These are phyloP conservation scores for Blumeria hordei DNA, from an alignment of 2,329 filamentous ascomycete genomes.

Conservation along the genomic window DNA sequence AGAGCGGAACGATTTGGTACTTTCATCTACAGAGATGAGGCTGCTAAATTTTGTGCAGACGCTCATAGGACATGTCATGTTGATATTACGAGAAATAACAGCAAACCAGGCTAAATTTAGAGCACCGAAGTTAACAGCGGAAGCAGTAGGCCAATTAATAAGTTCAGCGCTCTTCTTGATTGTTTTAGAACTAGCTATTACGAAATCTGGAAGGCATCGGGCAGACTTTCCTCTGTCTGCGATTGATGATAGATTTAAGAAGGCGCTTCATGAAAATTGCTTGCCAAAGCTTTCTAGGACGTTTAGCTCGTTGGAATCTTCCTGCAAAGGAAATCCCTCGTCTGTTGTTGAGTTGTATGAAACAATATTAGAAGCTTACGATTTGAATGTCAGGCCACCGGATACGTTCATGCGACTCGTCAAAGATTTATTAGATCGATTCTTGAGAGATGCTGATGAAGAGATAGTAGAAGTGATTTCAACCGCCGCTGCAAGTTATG, in stretches of 20 bases:
- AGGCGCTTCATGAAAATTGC: neutral
- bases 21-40: neutral
- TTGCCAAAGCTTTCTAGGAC: neutral
- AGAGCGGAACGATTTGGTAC: neutral
- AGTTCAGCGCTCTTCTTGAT: slow-evolving; percentile 24
- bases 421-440: slow-evolving; percentile 19
- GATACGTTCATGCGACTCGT: neutral
- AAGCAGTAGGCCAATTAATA: slow-evolving; percentile 33
- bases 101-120: neutral
- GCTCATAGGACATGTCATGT: neutral
- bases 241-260: neutral
- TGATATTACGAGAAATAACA: neutral
- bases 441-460: slow-evolving; percentile 20
- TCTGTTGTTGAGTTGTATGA: neutral
- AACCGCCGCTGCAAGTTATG: slow-evolving; percentile 24
- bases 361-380: neutral
- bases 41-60: neutral
- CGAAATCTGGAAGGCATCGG: neutral
- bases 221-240: neutral
- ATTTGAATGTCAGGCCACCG: neutral
- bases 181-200: neutral
- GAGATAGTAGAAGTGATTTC: slow-evolving; percentile 26
- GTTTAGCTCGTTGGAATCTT: neutral
- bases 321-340: neutral
- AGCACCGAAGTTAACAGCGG: slow-evolving; percentile 36